phyloP scores from a whole-genome alignment of 805 yeast species.

The Saccharomycopsis javanensis region DNA sequence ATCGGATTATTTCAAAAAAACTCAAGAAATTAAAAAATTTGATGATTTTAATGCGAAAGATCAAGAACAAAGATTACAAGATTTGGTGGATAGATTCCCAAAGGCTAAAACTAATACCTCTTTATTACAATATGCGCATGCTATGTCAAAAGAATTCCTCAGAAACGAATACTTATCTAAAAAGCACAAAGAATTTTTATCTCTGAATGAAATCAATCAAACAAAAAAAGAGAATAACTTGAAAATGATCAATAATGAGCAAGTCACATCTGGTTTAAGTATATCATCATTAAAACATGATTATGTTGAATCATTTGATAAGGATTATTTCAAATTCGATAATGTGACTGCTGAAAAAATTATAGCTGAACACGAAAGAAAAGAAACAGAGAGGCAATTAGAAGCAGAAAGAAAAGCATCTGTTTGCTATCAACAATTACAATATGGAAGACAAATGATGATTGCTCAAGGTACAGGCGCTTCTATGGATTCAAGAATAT shows the following conservation, averaged over 20 bases:
- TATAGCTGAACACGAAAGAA: not conserved
- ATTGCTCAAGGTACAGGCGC: not conserved
- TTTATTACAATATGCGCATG: conserved; percentile 17
- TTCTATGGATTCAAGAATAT: conserved; percentile 1
- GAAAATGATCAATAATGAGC: not conserved
- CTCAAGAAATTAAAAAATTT: conserved; percentile 1
- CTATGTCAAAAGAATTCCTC: conserved; percentile 11
- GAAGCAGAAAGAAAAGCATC: not conserved
- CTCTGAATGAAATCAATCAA: not conserved
- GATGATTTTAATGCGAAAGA: conserved; percentile 10
- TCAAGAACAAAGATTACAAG: conserved; percentile 8
- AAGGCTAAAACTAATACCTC: conserved; percentile 18
- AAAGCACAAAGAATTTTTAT: conserved; percentile 14
- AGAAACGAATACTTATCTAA: conserved; percentile 14
- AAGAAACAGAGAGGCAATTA: not conserved
- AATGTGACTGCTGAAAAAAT: not conserved
- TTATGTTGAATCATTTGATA: not conserved
- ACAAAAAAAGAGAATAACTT: not conserved
- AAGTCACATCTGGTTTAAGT: conserved; percentile 5
- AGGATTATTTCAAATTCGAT: not conserved
- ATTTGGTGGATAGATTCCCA: conserved; percentile 15
- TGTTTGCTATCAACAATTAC: not conserved
- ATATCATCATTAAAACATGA: conserved; percentile 7
- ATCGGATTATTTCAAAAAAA: conserved; percentile 13
- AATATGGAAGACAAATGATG: not conserved